These are phyloP conservation scores for Aethionema arabicum DNA, from an alignment of 345 rosid species.

Conservation along the genomic window DNA sequence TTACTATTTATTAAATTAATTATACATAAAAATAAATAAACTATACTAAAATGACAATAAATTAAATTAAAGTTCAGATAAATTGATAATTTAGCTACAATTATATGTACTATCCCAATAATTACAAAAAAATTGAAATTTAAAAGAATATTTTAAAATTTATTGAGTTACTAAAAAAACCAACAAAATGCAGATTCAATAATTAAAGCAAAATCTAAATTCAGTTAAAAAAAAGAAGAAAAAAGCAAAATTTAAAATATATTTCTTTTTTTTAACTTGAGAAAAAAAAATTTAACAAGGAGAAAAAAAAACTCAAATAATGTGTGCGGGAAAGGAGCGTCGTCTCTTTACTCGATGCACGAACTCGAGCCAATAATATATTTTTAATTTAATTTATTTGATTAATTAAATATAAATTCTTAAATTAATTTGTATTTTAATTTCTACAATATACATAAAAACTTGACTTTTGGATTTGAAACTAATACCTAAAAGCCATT, in stretches of 20 bases:
- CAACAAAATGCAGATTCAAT: neutral
- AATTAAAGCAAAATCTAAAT: neutral
- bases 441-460: neutral
- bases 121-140: no score
- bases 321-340: conserved; percentile 41
- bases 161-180: no score
- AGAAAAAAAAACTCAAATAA: conserved; percentile 17
- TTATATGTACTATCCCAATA: no score
- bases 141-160: no score
- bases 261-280: no score
- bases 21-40: no score
- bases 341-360: conserved; percentile 35
- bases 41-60: no score
- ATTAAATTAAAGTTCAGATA: no score
- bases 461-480: conserved; percentile 24
- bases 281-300: neutral
- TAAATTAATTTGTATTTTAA: conserved; percentile 1
- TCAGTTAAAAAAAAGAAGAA: no score
- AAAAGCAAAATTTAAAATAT: neutral
- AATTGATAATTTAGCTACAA: no score
- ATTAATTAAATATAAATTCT: conserved; percentile 13
- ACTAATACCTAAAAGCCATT: conserved; percentile 11
- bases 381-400: neutral
- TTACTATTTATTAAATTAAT: no score
- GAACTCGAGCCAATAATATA: conserved; percentile 37